phyloP scores from a whole-genome alignment of 2,329 filamentous ascomycete species.

The Apiospora hydei region DNA sequence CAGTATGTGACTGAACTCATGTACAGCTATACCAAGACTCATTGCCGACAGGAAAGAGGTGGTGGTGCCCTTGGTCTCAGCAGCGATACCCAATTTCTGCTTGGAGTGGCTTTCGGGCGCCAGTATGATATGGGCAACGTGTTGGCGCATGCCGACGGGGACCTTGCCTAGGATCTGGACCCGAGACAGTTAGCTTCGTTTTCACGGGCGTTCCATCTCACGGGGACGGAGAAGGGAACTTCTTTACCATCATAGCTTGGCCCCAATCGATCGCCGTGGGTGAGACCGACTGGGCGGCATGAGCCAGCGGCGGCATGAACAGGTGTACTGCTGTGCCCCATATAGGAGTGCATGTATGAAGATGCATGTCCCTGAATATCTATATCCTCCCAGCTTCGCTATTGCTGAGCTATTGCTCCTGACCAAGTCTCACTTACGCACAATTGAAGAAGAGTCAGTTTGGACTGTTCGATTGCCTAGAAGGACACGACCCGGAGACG shows the following conservation, averaged over 20 bases:
- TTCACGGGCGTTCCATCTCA: background rate
- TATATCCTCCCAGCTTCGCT: background rate
- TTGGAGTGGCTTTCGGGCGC: constrained; percentile 10
- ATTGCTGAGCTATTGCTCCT: background rate
- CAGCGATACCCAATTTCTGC: background rate
- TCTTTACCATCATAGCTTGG: background rate
- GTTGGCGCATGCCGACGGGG: constrained; percentile 3
- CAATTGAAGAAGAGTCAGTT: background rate
- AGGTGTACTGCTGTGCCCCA: background rate
- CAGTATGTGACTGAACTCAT: constrained; percentile 10
- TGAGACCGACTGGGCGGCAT: background rate
- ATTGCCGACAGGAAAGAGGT: background rate
- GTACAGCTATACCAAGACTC: background rate
- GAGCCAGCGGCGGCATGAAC: background rate
- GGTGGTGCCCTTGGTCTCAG: background rate
- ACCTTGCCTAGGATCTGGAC: background rate
- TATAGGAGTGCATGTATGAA: background rate
- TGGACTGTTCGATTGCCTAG: background rate
- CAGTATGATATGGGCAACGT: background rate
- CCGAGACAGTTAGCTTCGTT: background rate
- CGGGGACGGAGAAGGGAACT: too few relatives aligned
- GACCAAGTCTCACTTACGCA: background rate
- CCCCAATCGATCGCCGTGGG: background rate
- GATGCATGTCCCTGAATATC: background rate
- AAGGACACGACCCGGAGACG: background rate